Percentiles rank a stretch among this genome's conserved stretches.
Conservation (phyloP, 257 asterid species). For the Solanum megistacrolobum region DNA sequence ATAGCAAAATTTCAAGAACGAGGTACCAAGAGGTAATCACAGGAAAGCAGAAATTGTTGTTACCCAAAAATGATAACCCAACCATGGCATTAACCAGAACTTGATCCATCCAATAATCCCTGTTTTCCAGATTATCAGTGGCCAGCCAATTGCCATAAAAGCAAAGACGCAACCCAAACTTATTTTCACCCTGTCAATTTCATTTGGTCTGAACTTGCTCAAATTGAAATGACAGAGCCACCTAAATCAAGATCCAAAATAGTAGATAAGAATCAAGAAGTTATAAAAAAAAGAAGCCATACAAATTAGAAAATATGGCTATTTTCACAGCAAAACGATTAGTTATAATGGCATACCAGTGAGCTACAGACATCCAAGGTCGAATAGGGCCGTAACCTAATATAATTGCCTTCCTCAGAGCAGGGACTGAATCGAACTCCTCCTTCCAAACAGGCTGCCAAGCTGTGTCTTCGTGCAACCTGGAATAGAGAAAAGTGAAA, state of each 20-base stretch:
- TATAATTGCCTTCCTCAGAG: slow-evolving; percentile 63
- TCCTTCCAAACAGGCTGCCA: slow-evolving; percentile 67
- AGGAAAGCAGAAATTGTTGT: slow-evolving; percentile 4
- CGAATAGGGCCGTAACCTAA: slow-evolving; percentile 77
- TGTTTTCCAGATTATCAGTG: slow-evolving; percentile 60
- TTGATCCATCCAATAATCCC: slow-evolving; percentile 90
- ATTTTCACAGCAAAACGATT: not conserved
- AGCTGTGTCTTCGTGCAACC: slow-evolving; percentile 93
- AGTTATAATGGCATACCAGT: slow-evolving; percentile 43
- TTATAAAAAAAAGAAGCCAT: not conserved
- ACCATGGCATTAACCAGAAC: slow-evolving; percentile 97
- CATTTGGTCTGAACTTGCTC: slow-evolving; percentile 82
- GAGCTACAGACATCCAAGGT: slow-evolving; percentile 90
- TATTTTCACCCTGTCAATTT: slow-evolving; percentile 82
- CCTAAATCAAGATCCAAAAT: slow-evolving; percentile 32
- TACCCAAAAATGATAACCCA: slow-evolving; percentile 99
- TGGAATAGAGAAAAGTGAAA: slow-evolving; percentile 15
- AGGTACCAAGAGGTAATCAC: not conserved
- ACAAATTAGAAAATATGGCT: not conserved
- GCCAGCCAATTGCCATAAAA: slow-evolving; percentile 98
- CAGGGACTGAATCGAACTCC: slow-evolving; percentile 47
- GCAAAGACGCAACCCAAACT: slow-evolving; percentile 89
- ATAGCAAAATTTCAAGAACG: not conserved
- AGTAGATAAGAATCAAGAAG: not conserved
- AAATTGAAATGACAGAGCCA: slow-evolving; percentile 62